Base-by-base conservation (phyloP, 768 basidiomycete genomes). In the Nidularia pulvinata region DNA sequence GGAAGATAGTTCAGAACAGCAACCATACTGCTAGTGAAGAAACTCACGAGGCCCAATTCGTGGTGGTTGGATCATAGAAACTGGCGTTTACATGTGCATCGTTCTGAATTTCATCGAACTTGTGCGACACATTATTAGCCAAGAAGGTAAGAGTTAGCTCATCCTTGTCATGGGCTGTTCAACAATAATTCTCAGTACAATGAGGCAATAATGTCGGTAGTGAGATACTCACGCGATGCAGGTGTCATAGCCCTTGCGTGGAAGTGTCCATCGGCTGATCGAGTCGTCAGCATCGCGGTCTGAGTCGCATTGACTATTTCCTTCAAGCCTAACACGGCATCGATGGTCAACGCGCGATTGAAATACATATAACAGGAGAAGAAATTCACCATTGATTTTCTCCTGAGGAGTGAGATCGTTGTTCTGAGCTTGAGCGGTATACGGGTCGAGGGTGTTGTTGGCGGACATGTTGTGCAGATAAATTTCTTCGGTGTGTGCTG, bases 231-330 rank as follows among this genome's bases (percentile, higher is more conserved):
- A 90, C 89, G 81, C 37, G 78, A 73, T n/a, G 81, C 75, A 16
- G 88, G 88, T 13, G 80, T 76, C 93, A 95, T 95, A 25, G 87
- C 86, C 52, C 93, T 81, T 6, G 91, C 84, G 67, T 95, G 93
- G 19, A 95, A 68, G 43, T 80, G 72, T 1, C 91, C 91, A 51
- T 82, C 75, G 11, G 77, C 63, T 14, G 84, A 78, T 36, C 88
- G 85, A 11, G 90, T 91, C 7, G 89, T 89, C 16, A 95, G 71
- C 86, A 94, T 91, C 50, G 86, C 89, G 0, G 81, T 84, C 60
- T 82, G 76, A 7, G 85, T 84, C 1, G 74, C 70, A 53, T 84
- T 80, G 51, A 93, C 65, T 53, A 94, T 82, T 25, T 74, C 72
- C 56, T 87, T 84, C 33, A 93, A 78, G 50, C 78, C 88, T 88